Base-by-base conservation (phyloP, 1,284 basidiomycete genomes). In the Erythrobasidium hasegawianum region DNA sequence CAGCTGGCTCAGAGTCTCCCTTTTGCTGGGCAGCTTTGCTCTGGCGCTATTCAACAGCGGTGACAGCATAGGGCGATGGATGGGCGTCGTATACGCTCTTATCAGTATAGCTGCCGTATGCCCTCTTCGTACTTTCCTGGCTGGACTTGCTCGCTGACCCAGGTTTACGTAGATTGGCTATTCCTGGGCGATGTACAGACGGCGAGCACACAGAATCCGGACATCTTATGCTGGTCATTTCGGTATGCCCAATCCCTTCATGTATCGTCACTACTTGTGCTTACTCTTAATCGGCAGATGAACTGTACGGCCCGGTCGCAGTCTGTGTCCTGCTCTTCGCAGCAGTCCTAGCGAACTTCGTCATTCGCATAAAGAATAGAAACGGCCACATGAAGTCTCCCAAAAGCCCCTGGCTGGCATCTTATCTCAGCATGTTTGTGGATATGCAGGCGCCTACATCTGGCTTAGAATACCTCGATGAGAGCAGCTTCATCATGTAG, bases 161-260 rank as follows among this genome's bases (percentile, higher is more conserved):
- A 8, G 13, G 33, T 40, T n/a, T 1, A 68, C 72, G 69, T 33
- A 65, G 62, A 65, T 74, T 18, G 54, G 90, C 2, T 97, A 97
- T 79, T 92, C 89, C 0, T 94, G 90, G 77, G 80, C 80, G 8
- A 80, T 95, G 65, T 97, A 95, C 77, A 91, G 97, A 76, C 84
- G 86, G 70, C 85, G 95, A 54, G 86, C 97, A 60, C 88, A 88
- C 52, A 86, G 93, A 83, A 97, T 98, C 73, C 87, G 89, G 29
- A 85, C 87, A 69, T 83, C 92, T 58, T 89, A 94, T 79, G 87
- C 91, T n/a, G 90, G 90, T 1, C 86, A 88, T 74, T 96, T 97
- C 75, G 91, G 91, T 93, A 40, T 14, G 43, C 14, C 4, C 16
- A 24, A 24, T 47, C 43, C 43, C n/a, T n/a, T n/a, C n/a, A n/a